Percentiles rank a stretch among this genome's conserved stretches.
phyloP scores from a whole-genome alignment of 2,329 filamentous ascomycete species.

The Xylaria sp. region DNA sequence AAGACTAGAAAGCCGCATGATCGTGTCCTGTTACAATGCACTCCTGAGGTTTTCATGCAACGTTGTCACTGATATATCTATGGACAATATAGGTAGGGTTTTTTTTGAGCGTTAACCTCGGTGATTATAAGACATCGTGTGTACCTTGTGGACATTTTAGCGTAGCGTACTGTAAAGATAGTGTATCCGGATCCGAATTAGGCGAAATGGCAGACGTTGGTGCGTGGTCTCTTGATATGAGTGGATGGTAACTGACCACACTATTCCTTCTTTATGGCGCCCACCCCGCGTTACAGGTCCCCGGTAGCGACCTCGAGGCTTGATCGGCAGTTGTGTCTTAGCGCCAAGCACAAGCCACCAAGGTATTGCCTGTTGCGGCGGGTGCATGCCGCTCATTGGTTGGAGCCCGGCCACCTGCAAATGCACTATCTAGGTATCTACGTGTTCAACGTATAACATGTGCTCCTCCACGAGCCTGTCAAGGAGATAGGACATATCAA shows the following conservation, averaged over 20 bases:
- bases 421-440: not conserved
- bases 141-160: no score
- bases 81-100: not conserved
- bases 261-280: constrained; percentile 11
- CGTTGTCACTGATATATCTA: not conserved
- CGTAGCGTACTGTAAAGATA: not conserved
- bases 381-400: constrained; percentile 27
- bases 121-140: not conserved
- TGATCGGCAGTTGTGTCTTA: constrained; percentile 23
- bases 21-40: not conserved
- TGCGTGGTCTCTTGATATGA: constrained; percentile 1
- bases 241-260: not conserved
- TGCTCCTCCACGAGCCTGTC: constrained; percentile 12
- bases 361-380: constrained; percentile 31
- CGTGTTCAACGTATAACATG: constrained; percentile 4
- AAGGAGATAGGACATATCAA: constrained; percentile 11
- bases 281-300: no score
- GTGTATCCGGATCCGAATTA: not conserved
- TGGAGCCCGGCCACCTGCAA: constrained; percentile 16
- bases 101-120: not conserved
- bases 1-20: not conserved
- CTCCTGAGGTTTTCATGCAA: not conserved
- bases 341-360: constrained; percentile 15
- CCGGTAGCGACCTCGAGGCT: not conserved
- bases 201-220: not conserved